Evolutionary conservation across 352 stramenopile species (phyloP).

Genomic region (Salisapilia sapeloensis): DNA sequence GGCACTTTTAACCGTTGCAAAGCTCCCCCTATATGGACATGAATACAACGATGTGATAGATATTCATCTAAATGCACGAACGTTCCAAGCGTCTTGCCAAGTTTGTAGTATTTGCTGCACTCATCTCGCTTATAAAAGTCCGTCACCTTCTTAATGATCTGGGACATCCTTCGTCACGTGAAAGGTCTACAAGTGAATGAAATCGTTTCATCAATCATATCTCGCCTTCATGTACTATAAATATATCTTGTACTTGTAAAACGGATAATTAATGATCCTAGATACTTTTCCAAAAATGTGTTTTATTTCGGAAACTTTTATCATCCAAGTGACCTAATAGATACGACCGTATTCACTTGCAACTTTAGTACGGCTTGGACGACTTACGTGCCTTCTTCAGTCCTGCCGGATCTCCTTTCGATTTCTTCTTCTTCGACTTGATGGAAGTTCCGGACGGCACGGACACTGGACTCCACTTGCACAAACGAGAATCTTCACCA

Average conservation of each 20-base stretch:
- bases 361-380: constrained; percentile 46
- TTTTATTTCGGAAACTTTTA: too few species aligned
- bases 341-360: neutral
- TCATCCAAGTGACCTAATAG: neutral
- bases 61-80: constrained; percentile 13
- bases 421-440: constrained; percentile 8
- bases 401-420: constrained; percentile 18
- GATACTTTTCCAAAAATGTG: too few species aligned
- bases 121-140: constrained; percentile 83
- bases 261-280: too few species aligned
- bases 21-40: constrained; percentile 35
- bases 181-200: too few species aligned
- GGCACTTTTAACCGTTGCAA: constrained; percentile 73
- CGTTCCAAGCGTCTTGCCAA: constrained; percentile 79
- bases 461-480: constrained; percentile 32
- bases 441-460: neutral
- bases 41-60: neutral
- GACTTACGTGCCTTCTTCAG: constrained; percentile 61
- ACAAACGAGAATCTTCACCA: constrained; percentile 76
- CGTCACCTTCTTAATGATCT: constrained; percentile 73
- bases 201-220: too few species aligned
- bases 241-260: too few species aligned
- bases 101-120: constrained; percentile 81
- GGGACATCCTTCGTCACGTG: too few species aligned
- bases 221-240: too few species aligned